phyloP scores from a whole-genome alignment of 2,329 filamentous ascomycete species.

The Calonectria pauciramosa region DNA sequence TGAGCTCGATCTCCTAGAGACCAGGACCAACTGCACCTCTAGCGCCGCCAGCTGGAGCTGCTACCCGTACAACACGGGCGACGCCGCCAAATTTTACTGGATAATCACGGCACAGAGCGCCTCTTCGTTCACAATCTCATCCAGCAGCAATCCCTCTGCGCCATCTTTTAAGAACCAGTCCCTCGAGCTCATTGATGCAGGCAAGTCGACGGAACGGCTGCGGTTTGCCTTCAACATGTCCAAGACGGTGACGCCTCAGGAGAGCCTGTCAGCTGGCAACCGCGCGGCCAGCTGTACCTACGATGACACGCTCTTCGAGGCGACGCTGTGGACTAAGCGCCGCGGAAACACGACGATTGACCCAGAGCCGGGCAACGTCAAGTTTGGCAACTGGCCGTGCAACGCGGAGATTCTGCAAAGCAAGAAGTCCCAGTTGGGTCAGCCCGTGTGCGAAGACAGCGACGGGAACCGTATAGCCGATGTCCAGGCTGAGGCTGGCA shows the following conservation, averaged over 20 bases:
- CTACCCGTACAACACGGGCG: slow-evolving; percentile 64
- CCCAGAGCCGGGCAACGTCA: slow-evolving; percentile 29
- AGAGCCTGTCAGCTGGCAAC: slow-evolving; percentile 57
- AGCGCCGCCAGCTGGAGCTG: slow-evolving; percentile 73
- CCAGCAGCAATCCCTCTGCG: slow-evolving; percentile 67
- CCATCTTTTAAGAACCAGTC: slow-evolving; percentile 67
- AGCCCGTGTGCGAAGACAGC: slow-evolving; percentile 67
- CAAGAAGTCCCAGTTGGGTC: slow-evolving; percentile 54
- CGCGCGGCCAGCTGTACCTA: slow-evolving; percentile 69
- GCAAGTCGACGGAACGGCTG: slow-evolving; percentile 66
- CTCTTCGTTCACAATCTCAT: slow-evolving; percentile 66
- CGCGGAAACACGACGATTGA: slow-evolving; percentile 41
- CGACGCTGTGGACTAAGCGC: slow-evolving; percentile 70
- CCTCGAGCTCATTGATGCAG: slow-evolving; percentile 63
- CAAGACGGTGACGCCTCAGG: slow-evolving; percentile 65
- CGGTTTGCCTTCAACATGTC: slow-evolving; percentile 67
- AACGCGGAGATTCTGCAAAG: slow-evolving; percentile 69
- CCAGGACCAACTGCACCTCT: slow-evolving; percentile 69
- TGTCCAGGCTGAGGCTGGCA: slow-evolving; percentile 52
- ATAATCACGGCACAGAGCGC: slow-evolving; percentile 62
- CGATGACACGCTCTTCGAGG: slow-evolving; percentile 67
- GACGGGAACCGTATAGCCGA: slow-evolving; percentile 53
- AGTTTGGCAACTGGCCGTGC: slow-evolving; percentile 67
- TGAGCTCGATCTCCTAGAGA: slow-evolving; percentile 67
- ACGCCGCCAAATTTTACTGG: slow-evolving; percentile 72